phyloP scores from a whole-genome alignment of 345 rosid genomes.

The Salix koriyanagi region DNA sequence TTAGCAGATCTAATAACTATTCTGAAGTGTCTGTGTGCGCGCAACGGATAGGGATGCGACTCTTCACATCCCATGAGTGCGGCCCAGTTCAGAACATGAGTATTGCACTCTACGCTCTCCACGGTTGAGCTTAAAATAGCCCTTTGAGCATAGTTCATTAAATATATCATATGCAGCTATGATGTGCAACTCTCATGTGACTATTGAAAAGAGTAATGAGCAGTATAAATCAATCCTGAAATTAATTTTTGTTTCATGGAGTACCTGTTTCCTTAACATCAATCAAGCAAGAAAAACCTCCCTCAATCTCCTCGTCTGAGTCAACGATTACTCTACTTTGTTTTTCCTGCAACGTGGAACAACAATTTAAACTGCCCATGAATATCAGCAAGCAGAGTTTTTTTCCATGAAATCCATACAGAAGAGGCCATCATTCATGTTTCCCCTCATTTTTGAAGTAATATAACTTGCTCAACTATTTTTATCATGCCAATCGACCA shows the following conservation, averaged over 20 bases:
- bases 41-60: too few relatives aligned
- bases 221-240: neutral
- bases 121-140: neutral
- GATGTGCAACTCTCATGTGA: neutral
- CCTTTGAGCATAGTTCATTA: neutral
- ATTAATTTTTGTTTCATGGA: neutral
- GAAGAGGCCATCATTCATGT: neutral
- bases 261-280: constrained; percentile 55
- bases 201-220: neutral
- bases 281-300: constrained; percentile 69
- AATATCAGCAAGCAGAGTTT: neutral
- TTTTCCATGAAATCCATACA: constrained; percentile 5
- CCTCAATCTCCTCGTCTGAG: constrained; percentile 77
- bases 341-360: constrained; percentile 40
- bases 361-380: neutral
- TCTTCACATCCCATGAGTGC: too few relatives aligned
- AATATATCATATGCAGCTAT: neutral
- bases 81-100: too few relatives aligned
- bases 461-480: neutral
- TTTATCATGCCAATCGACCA: neutral
- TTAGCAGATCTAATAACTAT: neutral
- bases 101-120: neutral
- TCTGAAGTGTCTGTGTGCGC: neutral
- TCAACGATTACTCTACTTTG: constrained; percentile 41
- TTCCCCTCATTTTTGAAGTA: neutral